A percentile compares a stretch with the other conserved stretches of the same genome.
phyloP scores from a whole-genome alignment of 805 yeast genomes.

The Saccharomycopsis malanga region DNA sequence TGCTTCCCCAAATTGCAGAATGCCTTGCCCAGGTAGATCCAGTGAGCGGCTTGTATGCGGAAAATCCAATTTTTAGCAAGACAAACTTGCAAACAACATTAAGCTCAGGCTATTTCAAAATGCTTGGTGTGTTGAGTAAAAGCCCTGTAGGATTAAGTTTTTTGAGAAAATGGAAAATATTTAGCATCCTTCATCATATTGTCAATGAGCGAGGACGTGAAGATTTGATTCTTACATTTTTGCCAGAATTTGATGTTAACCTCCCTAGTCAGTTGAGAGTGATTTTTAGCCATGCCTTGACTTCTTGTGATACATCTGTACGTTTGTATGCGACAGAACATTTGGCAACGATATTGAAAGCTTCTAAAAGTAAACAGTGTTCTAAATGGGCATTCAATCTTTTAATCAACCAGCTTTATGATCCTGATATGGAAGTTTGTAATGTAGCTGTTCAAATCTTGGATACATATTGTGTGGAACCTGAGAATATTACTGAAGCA shows the following conservation, averaged over 20 bases:
- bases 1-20: slow-evolving; percentile 83
- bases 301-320: slow-evolving; percentile 43
- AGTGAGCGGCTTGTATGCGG: slow-evolving; percentile 61
- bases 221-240: slow-evolving; percentile 47
- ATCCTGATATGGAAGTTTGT: slow-evolving; percentile 49
- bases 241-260: slow-evolving; percentile 56
- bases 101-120: slow-evolving; percentile 68
- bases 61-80: slow-evolving; percentile 67
- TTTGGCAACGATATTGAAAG: slow-evolving; percentile 36
- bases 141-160: slow-evolving; percentile 57
- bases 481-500: slow-evolving; percentile 42
- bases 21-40: slow-evolving; percentile 82
- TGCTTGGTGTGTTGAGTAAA: slow-evolving; percentile 66
- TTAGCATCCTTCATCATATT: slow-evolving; percentile 71
- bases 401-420: slow-evolving; percentile 64
- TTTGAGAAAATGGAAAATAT: slow-evolving; percentile 76
- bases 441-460: slow-evolving; percentile 48
- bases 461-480: slow-evolving; percentile 44
- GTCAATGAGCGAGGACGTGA: slow-evolving; percentile 49
- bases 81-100: slow-evolving; percentile 54
- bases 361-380: slow-evolving; percentile 7
- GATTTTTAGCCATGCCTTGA: slow-evolving; percentile 57
- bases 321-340: slow-evolving; percentile 51
- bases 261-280: slow-evolving; percentile 61
- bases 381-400: slow-evolving; percentile 44